Evolutionary conservation across 2,329 filamentous ascomycete species (phyloP), one percentile per base, ranked within the genome.

Genomic region (Pseudopyricularia javanii): DNA sequence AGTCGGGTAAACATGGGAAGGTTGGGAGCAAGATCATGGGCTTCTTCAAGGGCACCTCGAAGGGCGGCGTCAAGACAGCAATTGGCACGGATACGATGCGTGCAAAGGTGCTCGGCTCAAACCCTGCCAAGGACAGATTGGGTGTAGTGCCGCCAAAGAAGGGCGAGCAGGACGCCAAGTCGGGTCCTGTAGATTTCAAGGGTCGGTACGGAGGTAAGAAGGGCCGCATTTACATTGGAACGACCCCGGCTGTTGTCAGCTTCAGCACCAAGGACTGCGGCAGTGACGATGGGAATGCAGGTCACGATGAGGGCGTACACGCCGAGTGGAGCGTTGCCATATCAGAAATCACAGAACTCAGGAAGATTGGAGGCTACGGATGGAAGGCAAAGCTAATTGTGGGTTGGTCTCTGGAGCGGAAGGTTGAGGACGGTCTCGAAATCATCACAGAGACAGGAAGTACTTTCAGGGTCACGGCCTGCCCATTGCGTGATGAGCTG

Each of bases 331-430:
- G 77, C 6, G 72, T 93, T 0, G 75, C 86, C 0, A 76, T 93
- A 3, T 74, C 74, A 0, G 85, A 91, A 15, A 84, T 94, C 47
- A 70, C 65, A 50, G 86, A 91, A 64, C 62, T 94, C 52, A 85
- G 82, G 64, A 94, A 94, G 68, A 71, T 91, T 2, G 88, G 88
- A 4, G 88, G 88, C 0, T 73, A 91, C 34, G 87, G 88, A 0
- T 94, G 88, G 88, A 94, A 93, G 68, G 82, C 82, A 1, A 91
- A 89, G 70, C 69, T 93, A 50, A 76, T 93, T 2, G 85, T 93
- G 1, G 87, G 88, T 0, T 89, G 88, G 86, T 83, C 85, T 1
- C 75, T 88, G 60, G 78, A 81, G 0, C 75, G 82, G 49, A 82
- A 91, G 64, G 80, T 93, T 30, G 80, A 84, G 0, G 88, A 93